These are phyloP conservation scores for Abrus pulchellus DNA, from an alignment of 306 rosid species.

Conservation along the genomic window DNA sequence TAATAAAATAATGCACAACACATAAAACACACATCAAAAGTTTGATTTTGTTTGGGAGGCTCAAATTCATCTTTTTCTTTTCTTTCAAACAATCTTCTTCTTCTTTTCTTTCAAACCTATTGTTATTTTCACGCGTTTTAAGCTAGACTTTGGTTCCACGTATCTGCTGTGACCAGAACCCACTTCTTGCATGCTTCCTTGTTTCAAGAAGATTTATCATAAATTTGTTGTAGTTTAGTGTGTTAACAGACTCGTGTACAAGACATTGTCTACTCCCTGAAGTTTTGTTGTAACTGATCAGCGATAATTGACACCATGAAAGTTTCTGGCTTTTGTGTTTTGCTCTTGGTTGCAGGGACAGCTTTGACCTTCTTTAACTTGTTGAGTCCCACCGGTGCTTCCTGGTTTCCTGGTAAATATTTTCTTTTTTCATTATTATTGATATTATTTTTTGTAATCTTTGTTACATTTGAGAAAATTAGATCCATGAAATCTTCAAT, in stretches of 20 bases:
- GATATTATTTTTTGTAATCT: not conserved
- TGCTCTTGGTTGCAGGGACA: slow-evolving; percentile 53
- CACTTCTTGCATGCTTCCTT: not conserved
- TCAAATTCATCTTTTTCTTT: slow-evolving; percentile 25
- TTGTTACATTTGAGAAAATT: not conserved
- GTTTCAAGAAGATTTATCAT: not conserved
- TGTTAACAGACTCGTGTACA: not conserved
- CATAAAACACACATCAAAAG: not conserved
- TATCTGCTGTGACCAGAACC: slow-evolving; percentile 27
- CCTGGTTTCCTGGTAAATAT: slow-evolving; percentile 50
- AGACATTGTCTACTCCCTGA: slow-evolving; percentile 1
- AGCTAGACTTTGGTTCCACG: slow-evolving; percentile 41
- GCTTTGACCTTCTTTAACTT: slow-evolving; percentile 49
- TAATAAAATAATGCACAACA: not conserved
- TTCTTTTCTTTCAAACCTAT: slow-evolving; percentile 14
- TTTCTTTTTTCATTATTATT: not conserved
- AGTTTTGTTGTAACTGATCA: not conserved
- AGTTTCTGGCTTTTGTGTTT: slow-evolving; percentile 60
- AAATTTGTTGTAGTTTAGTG: not conserved
- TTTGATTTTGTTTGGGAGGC: slow-evolving; percentile 12
- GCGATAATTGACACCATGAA: slow-evolving; percentile 58
- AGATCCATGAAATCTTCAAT: not conserved
- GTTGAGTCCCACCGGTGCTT: slow-evolving; percentile 40
- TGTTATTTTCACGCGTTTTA: slow-evolving; percentile 40
- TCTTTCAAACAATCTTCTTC: slow-evolving; percentile 14